A percentile compares a stretch with the other conserved stretches of the same genome.
These are phyloP conservation scores for Phytophthora constricta DNA, from an alignment of 352 stramenopile genomes.

Conservation along the genomic window DNA sequence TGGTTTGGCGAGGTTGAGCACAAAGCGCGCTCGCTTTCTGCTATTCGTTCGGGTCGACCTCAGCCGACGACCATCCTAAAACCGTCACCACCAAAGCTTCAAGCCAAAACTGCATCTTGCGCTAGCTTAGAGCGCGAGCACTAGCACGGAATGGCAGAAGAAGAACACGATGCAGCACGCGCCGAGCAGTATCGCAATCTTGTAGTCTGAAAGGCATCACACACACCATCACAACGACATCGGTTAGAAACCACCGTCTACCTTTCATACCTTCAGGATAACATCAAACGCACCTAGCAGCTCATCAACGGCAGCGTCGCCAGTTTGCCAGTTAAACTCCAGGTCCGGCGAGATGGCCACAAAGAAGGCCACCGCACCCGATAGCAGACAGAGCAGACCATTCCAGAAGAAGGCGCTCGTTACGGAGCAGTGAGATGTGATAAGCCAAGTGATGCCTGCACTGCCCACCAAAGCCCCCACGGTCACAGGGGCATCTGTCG, in stretches of 20 bases:
- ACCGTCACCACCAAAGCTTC: neutral
- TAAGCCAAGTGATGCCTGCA: constrained; percentile 46
- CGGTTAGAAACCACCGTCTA: too few species aligned
- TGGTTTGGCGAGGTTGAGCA: too few species aligned
- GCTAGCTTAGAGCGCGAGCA: constrained; percentile 47
- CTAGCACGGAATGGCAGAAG: constrained; percentile 68
- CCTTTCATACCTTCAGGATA: neutral
- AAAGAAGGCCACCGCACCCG: constrained; percentile 57
- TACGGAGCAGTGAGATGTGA: constrained; percentile 46
- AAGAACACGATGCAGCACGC: constrained; percentile 66
- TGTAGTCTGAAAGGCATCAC: constrained; percentile 67
- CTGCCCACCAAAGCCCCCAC: constrained; percentile 45
- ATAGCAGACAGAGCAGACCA: constrained; percentile 63
- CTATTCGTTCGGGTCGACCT: too few species aligned
- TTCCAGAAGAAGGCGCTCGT: constrained; percentile 77
- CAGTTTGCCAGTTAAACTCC: constrained; percentile 68
- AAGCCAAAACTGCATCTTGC: neutral
- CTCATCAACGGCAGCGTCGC: constrained; percentile 61
- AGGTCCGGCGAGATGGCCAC: constrained; percentile 70
- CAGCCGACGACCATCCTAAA: too few species aligned
- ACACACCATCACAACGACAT: neutral
- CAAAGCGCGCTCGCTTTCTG: too few species aligned
- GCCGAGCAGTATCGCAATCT: constrained; percentile 80
- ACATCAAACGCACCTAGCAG: constrained; percentile 65
- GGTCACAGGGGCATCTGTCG: constrained; percentile 55